Base-by-base conservation (phyloP, 306 rosid species). In the Ormosia emarginata region DNA sequence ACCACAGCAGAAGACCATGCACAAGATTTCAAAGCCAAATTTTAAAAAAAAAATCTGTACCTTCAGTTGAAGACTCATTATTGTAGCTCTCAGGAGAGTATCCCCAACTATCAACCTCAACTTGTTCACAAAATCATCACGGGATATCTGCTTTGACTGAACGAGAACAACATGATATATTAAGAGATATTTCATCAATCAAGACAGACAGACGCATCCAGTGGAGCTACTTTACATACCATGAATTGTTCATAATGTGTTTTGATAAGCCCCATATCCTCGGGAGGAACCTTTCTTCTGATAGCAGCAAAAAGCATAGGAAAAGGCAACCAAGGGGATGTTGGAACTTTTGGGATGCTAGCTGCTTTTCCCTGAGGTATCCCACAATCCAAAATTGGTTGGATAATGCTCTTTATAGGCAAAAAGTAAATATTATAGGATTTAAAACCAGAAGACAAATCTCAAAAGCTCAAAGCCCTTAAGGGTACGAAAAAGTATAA, bases 251-350 rank as follows among this genome's bases (percentile, higher is more conserved):
- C 82, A 62, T 90, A 93, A 85, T 91, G 84, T 18, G 8, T 39
- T 44, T 71, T 85, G 79, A 95, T 74, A 39, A 57, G 69, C 40
- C 69, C 84, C 98, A 88, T 88, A 52, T 52, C 68, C 40, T 71
- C 49, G 40, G 90, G 65, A 86, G 90, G 65, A 84, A 93, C 91
- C 82, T 62, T 77, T 29, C 62, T 71, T 61, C 80, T 83, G 72
- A 95, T 89, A 50, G 98, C 95, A 75, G 82, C 85, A 86, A 95
- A 88, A 76, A 94, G 85, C 90, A 83, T 74, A 33, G 95, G 86
- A 77, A 94, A 87, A 79, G 97, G 95, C 90, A 94, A 86, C 93
- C 94, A 93, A 11, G 98, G 95, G 29, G 97, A 94, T 75, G 74
- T 87, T 5, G 97, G 98, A 77, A 75, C 47, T 84, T 72, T 91